Conservation (phyloP, 306 rosid species). For the Medicago truncatula region MtrunA17r5.0-ANR NC_053045.1:48692501-48693000, state of each 20-base stretch:
- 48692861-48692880: background rate
- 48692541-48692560: background rate
- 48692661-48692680: constrained; percentile 95
- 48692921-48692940: too few species aligned
- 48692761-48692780: constrained; percentile 64
- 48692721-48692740: constrained; percentile 25
- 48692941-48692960: too few species aligned
- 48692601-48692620: constrained; percentile 72
- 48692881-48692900: background rate
- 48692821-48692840: constrained; percentile 79
- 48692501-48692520: background rate
- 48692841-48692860: constrained; percentile 37
- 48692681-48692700: constrained; percentile 77
- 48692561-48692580: background rate
- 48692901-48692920: too few species aligned
- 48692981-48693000: too few species aligned
- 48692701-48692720: constrained; percentile 40
- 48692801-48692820: constrained; percentile 91
- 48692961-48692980: too few species aligned
- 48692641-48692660: constrained; percentile 74
- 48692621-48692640: constrained; percentile 82
- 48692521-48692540: background rate
- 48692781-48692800: constrained; percentile 84
- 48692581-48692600: constrained; percentile 83
- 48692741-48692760: constrained; percentile 27